Base-by-base conservation (phyloP, 2,329 filamentous ascomycete genomes). In the Fusarium tjaetaba region DNA sequence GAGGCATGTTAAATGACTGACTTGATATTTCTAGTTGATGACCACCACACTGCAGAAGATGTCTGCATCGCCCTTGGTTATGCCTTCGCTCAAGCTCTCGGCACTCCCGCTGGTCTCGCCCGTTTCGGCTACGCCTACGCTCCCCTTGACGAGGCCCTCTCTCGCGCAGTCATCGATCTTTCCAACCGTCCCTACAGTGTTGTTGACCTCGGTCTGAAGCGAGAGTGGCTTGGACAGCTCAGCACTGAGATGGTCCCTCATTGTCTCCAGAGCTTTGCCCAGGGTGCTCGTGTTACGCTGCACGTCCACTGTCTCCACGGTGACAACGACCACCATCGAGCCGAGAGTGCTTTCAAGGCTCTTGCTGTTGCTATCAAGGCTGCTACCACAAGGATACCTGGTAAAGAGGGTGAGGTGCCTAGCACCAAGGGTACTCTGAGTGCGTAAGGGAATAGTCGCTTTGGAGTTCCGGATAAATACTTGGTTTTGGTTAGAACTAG, bases 11-110 rank as follows among this genome's bases (percentile, higher is more conserved):
- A 20, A 48, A 65, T 65, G 58, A 70, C 72, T 75, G 61, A 74
- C 52, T 61, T 57, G 20, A 59, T 52, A 62, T 52, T 32, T 45
- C 42, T 55, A 96, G 95, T 99, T 82, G 96, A 99, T 85, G 96
- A 98, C 88, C 96, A 99, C 86, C 96, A 99, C 89, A 98, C 96
- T 14, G 93, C 95, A 73, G 96, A 99, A 87, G 96, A 99, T 82
- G 93, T 94, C 68, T 98, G 94, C 85, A 92, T 99, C 75, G 94
- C 96, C 20, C 90, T 99, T 28, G 96, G 96, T 55, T 87, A 88
- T 76, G 94, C 95, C 65, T 98, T 98, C 85, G 93, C 93, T 79
- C 83, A 88, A 55, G 94, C 95, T 22, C 90, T 99, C 46, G 92
- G 93, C 72, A 89, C 90, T 15, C 93, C 93, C 14, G 88, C 92